A percentile compares a stretch with the other conserved stretches of the same genome.
phyloP scores from a whole-genome alignment of 2,329 filamentous ascomycete species.

The Talaromyces funiculosus region DNA sequence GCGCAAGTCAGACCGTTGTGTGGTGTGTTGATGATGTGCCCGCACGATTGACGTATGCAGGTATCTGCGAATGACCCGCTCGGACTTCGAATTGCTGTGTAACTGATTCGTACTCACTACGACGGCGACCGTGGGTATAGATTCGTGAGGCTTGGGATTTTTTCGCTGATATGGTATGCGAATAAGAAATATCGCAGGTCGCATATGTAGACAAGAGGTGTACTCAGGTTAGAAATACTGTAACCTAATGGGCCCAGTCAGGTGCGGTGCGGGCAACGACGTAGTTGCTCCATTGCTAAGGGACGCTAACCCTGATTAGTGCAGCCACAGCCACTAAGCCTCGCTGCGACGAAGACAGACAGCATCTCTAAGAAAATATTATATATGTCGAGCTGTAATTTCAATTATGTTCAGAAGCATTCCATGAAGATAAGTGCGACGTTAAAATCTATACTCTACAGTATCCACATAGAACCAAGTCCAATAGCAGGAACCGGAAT shows the following conservation, averaged over 20 bases:
- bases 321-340: conserved; percentile 10
- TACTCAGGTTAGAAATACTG: conserved; percentile 9
- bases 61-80: background rate
- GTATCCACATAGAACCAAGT: background rate
- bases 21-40: background rate
- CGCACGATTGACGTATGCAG: background rate
- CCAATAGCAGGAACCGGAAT: background rate
- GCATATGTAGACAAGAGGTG: background rate
- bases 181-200: no score
- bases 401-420: no score
- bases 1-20: background rate
- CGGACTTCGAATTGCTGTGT: background rate
- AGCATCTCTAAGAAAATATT: no score
- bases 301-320: background rate
- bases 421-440: background rate
- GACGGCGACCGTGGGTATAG: no score
- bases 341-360: background rate
- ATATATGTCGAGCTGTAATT: no score
- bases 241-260: conserved; percentile 8
- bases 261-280: conserved; percentile 11
- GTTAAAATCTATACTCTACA: conserved; percentile 13
- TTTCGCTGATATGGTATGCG: no score
- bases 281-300: background rate
- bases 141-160: no score
- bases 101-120: background rate